Evolutionary conservation across 495 filamentous ascomycete species (phyloP).

Genomic region (Pseudomonodictys pantanalensis): DNA sequence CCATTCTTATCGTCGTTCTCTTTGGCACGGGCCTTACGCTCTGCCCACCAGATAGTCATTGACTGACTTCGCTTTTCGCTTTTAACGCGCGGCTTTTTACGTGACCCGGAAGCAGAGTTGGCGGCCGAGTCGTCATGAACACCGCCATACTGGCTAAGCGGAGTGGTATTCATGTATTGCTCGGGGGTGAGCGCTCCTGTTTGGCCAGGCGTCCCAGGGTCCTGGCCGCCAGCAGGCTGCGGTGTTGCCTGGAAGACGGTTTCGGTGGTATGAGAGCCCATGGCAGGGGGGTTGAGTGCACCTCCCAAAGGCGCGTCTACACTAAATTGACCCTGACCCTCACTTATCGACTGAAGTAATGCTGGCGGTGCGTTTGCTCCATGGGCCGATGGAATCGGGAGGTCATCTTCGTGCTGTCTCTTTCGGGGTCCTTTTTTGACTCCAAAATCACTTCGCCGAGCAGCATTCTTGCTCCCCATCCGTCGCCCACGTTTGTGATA

Average conservation of each 20-base stretch:
- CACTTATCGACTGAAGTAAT: slow-evolving; percentile 26
- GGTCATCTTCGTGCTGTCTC: background rate
- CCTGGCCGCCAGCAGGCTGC: slow-evolving; percentile 14
- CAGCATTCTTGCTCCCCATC: slow-evolving; percentile 41
- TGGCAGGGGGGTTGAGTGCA: background rate
- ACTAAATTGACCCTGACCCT: slow-evolving; percentile 30
- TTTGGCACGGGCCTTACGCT: slow-evolving; percentile 35
- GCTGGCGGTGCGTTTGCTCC: slow-evolving; percentile 7
- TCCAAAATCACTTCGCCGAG: slow-evolving; percentile 37
- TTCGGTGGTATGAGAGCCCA: slow-evolving; percentile 1
- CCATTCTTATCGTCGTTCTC: slow-evolving; percentile 19
- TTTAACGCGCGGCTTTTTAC: slow-evolving; percentile 34
- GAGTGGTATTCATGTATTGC: slow-evolving; percentile 27
- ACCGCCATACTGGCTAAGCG: slow-evolving; percentile 20
- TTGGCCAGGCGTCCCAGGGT: background rate
- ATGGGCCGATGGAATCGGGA: background rate
- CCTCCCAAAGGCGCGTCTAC: slow-evolving; percentile 12
- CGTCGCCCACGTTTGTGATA: slow-evolving; percentile 35
- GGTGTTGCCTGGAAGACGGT: slow-evolving; percentile 30
- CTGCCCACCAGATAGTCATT: slow-evolving; percentile 43
- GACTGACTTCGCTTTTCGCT: slow-evolving; percentile 37
- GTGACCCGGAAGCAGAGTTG: slow-evolving; percentile 13
- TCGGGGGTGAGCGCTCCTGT: slow-evolving; percentile 8
- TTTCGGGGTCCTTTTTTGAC: slow-evolving; percentile 43
- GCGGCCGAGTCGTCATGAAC: slow-evolving; percentile 11